These are phyloP conservation scores for Medicago lupulina DNA, from an alignment of 306 rosid genomes.

Conservation along the genomic window DNA sequence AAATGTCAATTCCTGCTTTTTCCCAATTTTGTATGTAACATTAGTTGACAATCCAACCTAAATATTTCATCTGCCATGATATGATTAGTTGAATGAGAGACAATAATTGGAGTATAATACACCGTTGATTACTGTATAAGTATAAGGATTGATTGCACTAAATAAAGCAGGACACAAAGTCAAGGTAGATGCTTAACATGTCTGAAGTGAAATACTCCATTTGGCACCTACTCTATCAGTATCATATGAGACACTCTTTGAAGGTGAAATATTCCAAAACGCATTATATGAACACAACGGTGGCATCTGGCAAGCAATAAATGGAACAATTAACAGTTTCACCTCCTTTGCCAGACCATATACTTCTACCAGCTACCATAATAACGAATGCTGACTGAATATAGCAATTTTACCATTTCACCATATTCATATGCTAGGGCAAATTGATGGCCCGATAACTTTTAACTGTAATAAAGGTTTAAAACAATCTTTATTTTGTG, in stretches of 20 bases:
- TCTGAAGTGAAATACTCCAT: not conserved
- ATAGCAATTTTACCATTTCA: not conserved
- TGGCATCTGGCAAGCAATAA: slow-evolving; percentile 31
- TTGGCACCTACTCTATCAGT: not conserved
- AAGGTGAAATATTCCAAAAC: not conserved
- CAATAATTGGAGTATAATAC: not conserved
- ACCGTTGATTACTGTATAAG: not conserved
- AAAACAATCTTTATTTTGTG: too few relatives aligned
- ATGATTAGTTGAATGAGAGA: slow-evolving; percentile 38
- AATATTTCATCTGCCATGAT: slow-evolving; percentile 33
- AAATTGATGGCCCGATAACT: too few relatives aligned
- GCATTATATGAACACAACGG: slow-evolving; percentile 19
- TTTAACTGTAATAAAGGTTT: too few relatives aligned
- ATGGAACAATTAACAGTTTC: slow-evolving; percentile 33
- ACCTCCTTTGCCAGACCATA: not conserved
- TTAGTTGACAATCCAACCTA: slow-evolving; percentile 23
- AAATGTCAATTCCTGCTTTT: too few relatives aligned
- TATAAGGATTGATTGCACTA: slow-evolving; percentile 34
- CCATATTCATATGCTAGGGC: not conserved
- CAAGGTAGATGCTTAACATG: slow-evolving; percentile 37
- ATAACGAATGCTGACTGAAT: too few relatives aligned
- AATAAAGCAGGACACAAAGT: slow-evolving; percentile 36
- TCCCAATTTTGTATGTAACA: too few relatives aligned
- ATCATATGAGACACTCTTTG: not conserved
- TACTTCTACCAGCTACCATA: too few relatives aligned